phyloP scores from a whole-genome alignment of 495 filamentous ascomycete genomes.

The Tirmania nivea region DNA sequence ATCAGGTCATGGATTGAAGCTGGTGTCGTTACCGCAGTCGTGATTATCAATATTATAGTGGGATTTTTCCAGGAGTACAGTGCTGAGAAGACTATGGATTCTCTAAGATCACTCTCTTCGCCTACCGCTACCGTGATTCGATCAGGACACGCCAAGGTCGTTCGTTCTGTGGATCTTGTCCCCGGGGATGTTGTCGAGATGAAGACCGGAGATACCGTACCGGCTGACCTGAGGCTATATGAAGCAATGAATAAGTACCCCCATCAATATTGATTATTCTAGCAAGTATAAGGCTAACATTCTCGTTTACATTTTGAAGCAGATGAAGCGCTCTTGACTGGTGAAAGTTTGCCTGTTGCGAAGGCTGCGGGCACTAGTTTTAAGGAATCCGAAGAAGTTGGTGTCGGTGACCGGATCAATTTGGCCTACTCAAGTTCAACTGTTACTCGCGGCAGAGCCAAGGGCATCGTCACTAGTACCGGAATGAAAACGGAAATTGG shows the following conservation, averaged over 20 bases:
- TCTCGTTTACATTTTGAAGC: constrained; percentile 25
- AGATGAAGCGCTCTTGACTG: constrained; percentile 30
- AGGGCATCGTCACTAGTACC: constrained; percentile 26
- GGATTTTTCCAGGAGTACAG: constrained; percentile 51
- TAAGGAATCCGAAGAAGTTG: constrained; percentile 18
- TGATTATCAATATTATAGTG: constrained; percentile 42
- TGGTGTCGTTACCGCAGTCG: constrained; percentile 42
- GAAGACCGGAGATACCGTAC: constrained; percentile 64
- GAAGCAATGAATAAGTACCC: constrained; percentile 28
- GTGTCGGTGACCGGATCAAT: constrained; percentile 27
- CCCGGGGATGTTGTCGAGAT: constrained; percentile 59
- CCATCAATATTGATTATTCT: neutral
- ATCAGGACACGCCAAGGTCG: constrained; percentile 38
- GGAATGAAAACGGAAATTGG: constrained; percentile 29
- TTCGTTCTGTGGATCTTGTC: constrained; percentile 52
- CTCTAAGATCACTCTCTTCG: constrained; percentile 38
- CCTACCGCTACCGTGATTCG: constrained; percentile 41
- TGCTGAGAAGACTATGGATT: constrained; percentile 59
- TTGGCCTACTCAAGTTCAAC: constrained; percentile 29
- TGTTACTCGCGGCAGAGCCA: constrained; percentile 28
- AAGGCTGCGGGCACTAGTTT: constrained; percentile 22
- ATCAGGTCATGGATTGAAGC: constrained; percentile 52
- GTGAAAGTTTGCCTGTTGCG: constrained; percentile 26
- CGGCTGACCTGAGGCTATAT: constrained; percentile 43
- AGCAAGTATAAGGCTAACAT: constrained; percentile 17